Conservation (phyloP, 805 yeast genomes). For the Nakazawaea peltata region DNA sequence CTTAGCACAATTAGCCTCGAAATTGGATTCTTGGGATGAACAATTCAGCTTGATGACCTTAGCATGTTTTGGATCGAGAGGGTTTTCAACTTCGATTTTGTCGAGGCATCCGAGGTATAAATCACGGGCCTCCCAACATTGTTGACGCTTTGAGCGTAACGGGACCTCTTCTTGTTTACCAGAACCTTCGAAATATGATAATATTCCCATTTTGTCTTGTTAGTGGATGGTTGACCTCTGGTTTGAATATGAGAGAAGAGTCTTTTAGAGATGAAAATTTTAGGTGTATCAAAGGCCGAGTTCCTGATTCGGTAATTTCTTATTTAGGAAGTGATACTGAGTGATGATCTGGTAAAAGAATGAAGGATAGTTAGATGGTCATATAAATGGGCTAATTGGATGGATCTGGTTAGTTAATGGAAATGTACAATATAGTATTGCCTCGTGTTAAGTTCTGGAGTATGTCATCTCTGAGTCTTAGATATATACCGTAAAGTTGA, state of each 20-base stretch:
- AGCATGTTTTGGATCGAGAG: slow-evolving; percentile 47
- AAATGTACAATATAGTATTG: no score
- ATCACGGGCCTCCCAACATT: slow-evolving; percentile 91
- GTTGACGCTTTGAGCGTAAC: slow-evolving; percentile 58
- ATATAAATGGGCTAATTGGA: no score
- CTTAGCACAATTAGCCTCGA: slow-evolving; percentile 69
- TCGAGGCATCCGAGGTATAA: slow-evolving; percentile 68
- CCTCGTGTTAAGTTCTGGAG: no score
- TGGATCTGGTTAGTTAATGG: no score
- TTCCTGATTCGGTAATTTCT: slow-evolving; percentile 1
- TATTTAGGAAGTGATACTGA: not conserved
- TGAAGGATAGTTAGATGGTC: no score
- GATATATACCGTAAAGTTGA: no score
- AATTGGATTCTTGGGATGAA: slow-evolving; percentile 44
- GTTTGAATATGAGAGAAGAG: not conserved
- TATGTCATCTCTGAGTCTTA: no score
- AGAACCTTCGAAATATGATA: slow-evolving; percentile 18
- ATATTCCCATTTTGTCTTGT: slow-evolving; percentile 3
- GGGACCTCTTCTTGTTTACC: slow-evolving; percentile 39
- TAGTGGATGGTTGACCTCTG: not conserved
- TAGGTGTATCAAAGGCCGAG: not conserved
- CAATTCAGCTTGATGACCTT: slow-evolving; percentile 48
- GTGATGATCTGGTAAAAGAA: no score
- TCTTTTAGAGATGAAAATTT: no score
- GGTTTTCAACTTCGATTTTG: slow-evolving; percentile 56